Evolutionary conservation across 768 basidiomycete species (phyloP).

Genomic region (Steccherinum ochraceum): DNA sequence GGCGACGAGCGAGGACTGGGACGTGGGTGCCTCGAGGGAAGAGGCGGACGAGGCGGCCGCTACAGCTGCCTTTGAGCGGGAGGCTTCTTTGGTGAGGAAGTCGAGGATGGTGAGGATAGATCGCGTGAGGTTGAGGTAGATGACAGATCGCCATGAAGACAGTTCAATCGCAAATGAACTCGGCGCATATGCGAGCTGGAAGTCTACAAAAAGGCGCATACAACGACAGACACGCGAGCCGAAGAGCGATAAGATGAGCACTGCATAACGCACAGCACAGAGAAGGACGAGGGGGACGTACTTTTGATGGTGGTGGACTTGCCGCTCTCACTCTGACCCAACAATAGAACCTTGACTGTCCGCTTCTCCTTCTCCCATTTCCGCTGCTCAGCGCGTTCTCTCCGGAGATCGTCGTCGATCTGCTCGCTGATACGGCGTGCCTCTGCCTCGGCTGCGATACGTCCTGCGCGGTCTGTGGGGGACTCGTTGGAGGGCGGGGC

Average conservation of each 20-base stretch:
- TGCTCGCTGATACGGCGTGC: slow-evolving; percentile 69
- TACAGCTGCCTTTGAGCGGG: slow-evolving; percentile 25
- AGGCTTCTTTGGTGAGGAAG: slow-evolving; percentile 50
- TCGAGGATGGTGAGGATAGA: slow-evolving; percentile 34
- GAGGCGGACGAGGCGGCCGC: background rate
- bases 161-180: slow-evolving; percentile 64
- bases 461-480: slow-evolving; percentile 52
- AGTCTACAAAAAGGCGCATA: slow-evolving; percentile 37
- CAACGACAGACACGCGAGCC: no score
- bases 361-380: slow-evolving; percentile 57
- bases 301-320: slow-evolving; percentile 87
- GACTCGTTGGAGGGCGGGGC: slow-evolving; percentile 72
- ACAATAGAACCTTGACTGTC: slow-evolving; percentile 70
- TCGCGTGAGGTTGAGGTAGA: slow-evolving; percentile 68
- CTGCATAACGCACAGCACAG: no score
- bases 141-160: slow-evolving; percentile 70
- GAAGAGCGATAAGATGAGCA: no score
- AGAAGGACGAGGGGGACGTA: no score
- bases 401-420: slow-evolving; percentile 74
- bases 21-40: background rate
- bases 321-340: slow-evolving; percentile 87
- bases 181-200: slow-evolving; percentile 74
- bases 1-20: background rate
- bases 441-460: slow-evolving; percentile 60
- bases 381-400: slow-evolving; percentile 49